Conservation (phyloP, 352 stramenopile genomes). For the Phytophthora agathidicida region DNA sequence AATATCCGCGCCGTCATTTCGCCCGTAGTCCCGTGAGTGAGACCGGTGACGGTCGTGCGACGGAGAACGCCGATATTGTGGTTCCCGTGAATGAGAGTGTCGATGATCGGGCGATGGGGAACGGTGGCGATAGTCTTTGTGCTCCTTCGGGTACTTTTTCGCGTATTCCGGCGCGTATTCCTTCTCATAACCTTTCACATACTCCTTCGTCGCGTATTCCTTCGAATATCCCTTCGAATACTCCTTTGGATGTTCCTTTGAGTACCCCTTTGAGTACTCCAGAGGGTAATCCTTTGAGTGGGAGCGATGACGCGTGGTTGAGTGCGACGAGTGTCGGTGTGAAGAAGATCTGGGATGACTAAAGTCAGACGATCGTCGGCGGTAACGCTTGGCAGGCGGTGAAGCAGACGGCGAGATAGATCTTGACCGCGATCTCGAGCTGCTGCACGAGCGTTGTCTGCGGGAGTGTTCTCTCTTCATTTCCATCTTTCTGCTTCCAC, state of each 20-base stretch:
- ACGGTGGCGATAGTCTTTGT: slow-evolving; percentile 22
- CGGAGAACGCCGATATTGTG: slow-evolving; percentile 23
- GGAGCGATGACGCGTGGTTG: slow-evolving; percentile 21
- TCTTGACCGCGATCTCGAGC: slow-evolving; percentile 43
- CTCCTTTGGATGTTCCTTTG: slow-evolving; percentile 21
- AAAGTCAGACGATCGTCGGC: slow-evolving; percentile 32
- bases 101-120: slow-evolving; percentile 27
- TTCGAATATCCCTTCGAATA: slow-evolving; percentile 19
- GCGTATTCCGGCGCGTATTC: slow-evolving; percentile 13
- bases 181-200: slow-evolving; percentile 24
- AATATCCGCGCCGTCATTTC: slow-evolving; percentile 16
- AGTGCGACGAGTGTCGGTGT: slow-evolving; percentile 29
- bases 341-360: slow-evolving; percentile 24
- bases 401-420: slow-evolving; percentile 41
- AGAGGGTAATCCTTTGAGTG: slow-evolving; percentile 26
- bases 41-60: slow-evolving; percentile 27
- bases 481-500: slow-evolving; percentile 18
- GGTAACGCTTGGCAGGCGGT: slow-evolving; percentile 31
- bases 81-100: slow-evolving; percentile 23
- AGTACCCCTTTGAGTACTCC: slow-evolving; percentile 12
- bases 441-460: slow-evolving; percentile 36
- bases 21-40: slow-evolving; percentile 26
- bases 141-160: slow-evolving; percentile 14
- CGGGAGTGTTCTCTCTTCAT: slow-evolving; percentile 26
- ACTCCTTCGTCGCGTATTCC: slow-evolving; percentile 16